A percentile compares a stretch with the other conserved stretches of the same genome.
phyloP scores from a whole-genome alignment of 306 rosid genomes.

The Casuarina equisetifolia region DNA sequence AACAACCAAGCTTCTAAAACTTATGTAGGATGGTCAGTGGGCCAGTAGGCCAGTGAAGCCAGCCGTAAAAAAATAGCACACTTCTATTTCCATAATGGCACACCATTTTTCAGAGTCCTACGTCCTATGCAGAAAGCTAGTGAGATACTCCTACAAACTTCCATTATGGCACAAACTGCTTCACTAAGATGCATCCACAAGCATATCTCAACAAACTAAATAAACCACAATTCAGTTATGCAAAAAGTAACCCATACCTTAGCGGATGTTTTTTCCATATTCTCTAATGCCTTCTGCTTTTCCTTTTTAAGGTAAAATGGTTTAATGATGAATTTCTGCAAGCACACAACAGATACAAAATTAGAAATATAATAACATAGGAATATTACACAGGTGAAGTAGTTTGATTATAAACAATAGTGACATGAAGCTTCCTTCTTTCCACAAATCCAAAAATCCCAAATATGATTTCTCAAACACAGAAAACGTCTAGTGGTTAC shows the following conservation, averaged over 20 bases:
- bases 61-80: background rate
- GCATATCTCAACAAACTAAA: background rate
- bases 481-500: background rate
- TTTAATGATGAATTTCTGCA: slow-evolving; percentile 74
- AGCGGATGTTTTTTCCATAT: slow-evolving; percentile 58
- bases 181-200: background rate
- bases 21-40: background rate
- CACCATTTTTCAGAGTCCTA: background rate
- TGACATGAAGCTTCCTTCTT: background rate
- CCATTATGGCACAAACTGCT: background rate
- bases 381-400: background rate
- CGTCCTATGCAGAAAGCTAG: background rate
- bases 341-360: slow-evolving; percentile 25
- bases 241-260: slow-evolving; percentile 54
- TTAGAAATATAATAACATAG: background rate
- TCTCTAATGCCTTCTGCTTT: slow-evolving; percentile 77
- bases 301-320: slow-evolving; percentile 78
- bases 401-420: background rate
- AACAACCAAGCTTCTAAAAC: background rate
- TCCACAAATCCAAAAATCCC: background rate
- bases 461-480: background rate
- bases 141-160: background rate
- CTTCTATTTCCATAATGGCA: background rate
- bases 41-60: background rate
- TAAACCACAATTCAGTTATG: slow-evolving; percentile 7